Evolutionary conservation across 805 yeast species (phyloP).

Genomic region (Barnettozyma vustinii): DNA sequence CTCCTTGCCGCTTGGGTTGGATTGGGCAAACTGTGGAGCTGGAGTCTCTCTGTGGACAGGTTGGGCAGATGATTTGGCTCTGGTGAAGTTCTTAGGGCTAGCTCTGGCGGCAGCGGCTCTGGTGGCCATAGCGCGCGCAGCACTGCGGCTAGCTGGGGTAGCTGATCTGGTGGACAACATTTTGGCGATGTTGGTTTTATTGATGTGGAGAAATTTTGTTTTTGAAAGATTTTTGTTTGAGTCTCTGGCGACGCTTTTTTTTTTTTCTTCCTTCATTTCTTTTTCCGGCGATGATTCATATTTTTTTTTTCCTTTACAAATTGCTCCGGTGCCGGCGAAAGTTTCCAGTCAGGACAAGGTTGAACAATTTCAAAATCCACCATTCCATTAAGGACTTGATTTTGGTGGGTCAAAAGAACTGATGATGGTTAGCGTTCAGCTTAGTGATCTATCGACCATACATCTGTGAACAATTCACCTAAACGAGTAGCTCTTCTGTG

Average conservation of each 20-base stretch:
- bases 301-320: neutral
- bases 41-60: constrained; percentile 21
- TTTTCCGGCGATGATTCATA: constrained; percentile 2
- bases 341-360: no score
- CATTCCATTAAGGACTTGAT: no score
- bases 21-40: constrained; percentile 25
- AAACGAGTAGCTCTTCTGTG: no score
- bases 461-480: no score
- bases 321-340: constrained; percentile 1
- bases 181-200: neutral
- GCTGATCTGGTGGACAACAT: constrained; percentile 2
- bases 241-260: neutral
- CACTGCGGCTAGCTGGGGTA: neutral
- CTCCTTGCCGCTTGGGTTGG: constrained; percentile 8
- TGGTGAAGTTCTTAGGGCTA: neutral
- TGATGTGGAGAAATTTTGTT: neutral
- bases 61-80: constrained; percentile 11
- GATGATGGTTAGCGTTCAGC: no score
- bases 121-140: neutral
- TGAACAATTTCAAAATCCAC: no score
- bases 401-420: no score
- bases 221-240: neutral
- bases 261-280: neutral
- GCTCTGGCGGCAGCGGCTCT: constrained; percentile 7
- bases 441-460: no score